A percentile compares a stretch with the other conserved stretches of the same genome.
Conservation (phyloP, 2,329 filamentous ascomycete genomes). For the Elsinoe arachidis region DNA sequence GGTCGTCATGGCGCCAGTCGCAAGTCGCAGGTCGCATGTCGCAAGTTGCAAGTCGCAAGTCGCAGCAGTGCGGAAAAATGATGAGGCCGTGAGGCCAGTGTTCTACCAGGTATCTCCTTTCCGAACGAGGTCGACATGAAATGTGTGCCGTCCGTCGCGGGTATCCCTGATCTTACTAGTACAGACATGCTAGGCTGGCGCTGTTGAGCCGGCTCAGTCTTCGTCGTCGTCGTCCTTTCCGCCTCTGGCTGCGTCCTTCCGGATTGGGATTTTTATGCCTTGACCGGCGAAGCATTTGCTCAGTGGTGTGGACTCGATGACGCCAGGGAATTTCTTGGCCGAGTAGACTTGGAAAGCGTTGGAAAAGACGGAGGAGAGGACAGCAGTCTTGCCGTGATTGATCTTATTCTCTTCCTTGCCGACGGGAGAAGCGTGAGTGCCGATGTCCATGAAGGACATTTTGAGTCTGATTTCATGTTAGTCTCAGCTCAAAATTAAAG, state of each 20-base stretch:
- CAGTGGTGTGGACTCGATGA: constrained; percentile 83
- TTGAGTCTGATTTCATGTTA: constrained; percentile 43
- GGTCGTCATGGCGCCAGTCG: neutral
- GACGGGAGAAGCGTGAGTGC: constrained; percentile 33
- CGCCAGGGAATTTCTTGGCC: constrained; percentile 96
- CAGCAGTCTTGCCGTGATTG: constrained; percentile 67
- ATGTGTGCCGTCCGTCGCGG: no score
- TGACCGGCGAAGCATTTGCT: constrained; percentile 91
- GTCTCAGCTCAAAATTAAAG: neutral
- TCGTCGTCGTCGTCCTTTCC: constrained; percentile 37
- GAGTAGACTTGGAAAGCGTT: constrained; percentile 89
- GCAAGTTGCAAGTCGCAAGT: no score
- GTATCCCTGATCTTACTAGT: neutral
- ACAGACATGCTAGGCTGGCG: neutral
- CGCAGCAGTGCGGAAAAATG: no score
- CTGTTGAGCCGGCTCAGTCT: constrained; percentile 20
- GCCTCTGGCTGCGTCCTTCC: constrained; percentile 64
- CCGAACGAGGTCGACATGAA: no score
- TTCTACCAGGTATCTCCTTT: no score
- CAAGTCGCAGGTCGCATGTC: neutral
- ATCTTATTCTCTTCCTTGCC: constrained; percentile 40
- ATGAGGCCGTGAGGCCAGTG: no score
- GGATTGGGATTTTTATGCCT: constrained; percentile 92
- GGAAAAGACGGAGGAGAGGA: constrained; percentile 78
- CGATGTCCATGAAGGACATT: constrained; percentile 79